Conservation (phyloP, 176 grass and related monocot species). For the Carex scoparia region DNA sequence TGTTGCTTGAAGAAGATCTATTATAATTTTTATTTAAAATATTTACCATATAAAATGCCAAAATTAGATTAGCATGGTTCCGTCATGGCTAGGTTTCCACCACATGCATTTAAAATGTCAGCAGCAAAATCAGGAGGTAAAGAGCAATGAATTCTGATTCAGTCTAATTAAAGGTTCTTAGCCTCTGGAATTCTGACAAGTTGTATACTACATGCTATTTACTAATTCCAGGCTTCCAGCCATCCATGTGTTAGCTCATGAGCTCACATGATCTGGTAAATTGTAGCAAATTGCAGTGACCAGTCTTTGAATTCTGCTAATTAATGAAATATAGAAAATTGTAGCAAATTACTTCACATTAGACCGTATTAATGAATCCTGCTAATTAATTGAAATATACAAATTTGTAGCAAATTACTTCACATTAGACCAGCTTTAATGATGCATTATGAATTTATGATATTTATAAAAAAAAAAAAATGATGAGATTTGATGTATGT, state of each 20-base stretch:
- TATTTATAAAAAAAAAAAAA: too few relatives aligned
- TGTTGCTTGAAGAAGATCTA: constrained; percentile 16
- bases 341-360: neutral
- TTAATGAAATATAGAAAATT: neutral
- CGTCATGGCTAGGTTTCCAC: neutral
- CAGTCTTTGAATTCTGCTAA: neutral
- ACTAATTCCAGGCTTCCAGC: neutral
- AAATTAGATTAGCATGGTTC: neutral
- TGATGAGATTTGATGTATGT: too few relatives aligned
- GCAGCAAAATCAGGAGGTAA: constrained; percentile 10
- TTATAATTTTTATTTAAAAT: neutral
- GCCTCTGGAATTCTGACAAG: neutral
- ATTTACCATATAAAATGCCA: neutral
- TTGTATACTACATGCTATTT: neutral
- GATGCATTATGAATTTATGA: too few relatives aligned
- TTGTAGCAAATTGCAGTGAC: neutral
- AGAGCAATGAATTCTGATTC: neutral
- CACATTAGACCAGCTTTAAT: too few relatives aligned
- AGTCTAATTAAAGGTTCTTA: neutral
- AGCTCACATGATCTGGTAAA: neutral
- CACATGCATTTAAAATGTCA: neutral
- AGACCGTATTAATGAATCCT: too few relatives aligned
- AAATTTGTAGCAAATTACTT: too few relatives aligned
- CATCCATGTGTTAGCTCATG: neutral
- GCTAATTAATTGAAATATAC: too few relatives aligned